Percentiles rank a stretch among this genome's conserved stretches.
These are phyloP conservation scores for Chaetomidium leptoderma DNA, from an alignment of 495 filamentous ascomycete species.

Conservation along the genomic window DNA sequence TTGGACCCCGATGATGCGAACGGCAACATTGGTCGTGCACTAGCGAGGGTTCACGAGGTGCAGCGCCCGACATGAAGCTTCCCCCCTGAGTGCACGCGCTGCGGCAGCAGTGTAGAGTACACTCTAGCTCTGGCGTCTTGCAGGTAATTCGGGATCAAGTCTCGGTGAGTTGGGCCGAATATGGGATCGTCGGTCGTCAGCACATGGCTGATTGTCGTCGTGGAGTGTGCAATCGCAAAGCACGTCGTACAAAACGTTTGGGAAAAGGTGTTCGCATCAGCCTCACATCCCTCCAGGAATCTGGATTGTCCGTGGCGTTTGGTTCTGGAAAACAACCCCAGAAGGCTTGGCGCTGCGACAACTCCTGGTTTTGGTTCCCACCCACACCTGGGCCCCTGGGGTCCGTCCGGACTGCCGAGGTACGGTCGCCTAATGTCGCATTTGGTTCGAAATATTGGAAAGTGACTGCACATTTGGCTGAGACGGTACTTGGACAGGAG, in stretches of 20 bases:
- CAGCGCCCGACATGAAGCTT: slow-evolving; percentile 13
- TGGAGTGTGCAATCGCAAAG: slow-evolving; percentile 18
- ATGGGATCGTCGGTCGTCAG: slow-evolving; percentile 21
- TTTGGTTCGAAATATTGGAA: background rate
- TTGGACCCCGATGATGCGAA: slow-evolving; percentile 46
- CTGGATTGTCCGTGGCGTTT: slow-evolving; percentile 27
- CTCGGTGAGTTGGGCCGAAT: background rate
- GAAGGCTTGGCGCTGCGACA: slow-evolving; percentile 17
- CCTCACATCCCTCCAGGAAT: slow-evolving; percentile 12
- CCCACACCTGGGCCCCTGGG: background rate
- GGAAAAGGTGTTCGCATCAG: slow-evolving; percentile 36
- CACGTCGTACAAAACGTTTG: slow-evolving; percentile 24
- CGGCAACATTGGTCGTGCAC: slow-evolving; percentile 37
- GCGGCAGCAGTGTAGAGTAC: background rate
- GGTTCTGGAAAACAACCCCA: slow-evolving; percentile 18
- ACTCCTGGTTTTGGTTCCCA: slow-evolving; percentile 10
- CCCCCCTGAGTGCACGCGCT: slow-evolving; percentile 14
- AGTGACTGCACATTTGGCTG: background rate
- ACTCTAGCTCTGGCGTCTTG: background rate
- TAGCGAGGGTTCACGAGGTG: slow-evolving; percentile 10
- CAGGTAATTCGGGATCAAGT: background rate
- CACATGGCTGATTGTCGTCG: slow-evolving; percentile 25
- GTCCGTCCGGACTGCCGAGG: slow-evolving; percentile 6
- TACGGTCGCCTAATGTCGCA: slow-evolving; percentile 9
- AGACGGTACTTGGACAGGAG: too few relatives aligned